These are phyloP conservation scores for Baorangia bicolor DNA, from an alignment of 768 basidiomycete species.

Conservation along the genomic window DNA sequence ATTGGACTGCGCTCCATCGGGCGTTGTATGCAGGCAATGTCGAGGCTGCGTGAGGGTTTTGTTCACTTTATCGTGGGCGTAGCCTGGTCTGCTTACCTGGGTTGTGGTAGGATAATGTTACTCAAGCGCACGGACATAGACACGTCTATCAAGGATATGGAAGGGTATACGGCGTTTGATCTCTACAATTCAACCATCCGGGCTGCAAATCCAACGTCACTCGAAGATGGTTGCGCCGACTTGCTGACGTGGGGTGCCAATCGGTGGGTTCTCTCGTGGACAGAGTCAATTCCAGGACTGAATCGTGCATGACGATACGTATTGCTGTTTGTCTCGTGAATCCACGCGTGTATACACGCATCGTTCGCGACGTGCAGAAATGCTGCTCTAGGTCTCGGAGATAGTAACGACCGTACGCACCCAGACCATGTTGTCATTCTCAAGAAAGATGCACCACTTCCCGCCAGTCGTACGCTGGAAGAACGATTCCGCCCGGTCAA, in stretches of 20 bases:
- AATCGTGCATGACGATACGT: neutral
- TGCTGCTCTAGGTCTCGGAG: constrained; percentile 82
- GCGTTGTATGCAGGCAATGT: constrained; percentile 81
- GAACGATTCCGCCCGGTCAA: constrained; percentile 61
- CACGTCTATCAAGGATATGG: constrained; percentile 68
- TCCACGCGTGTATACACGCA: too few relatives aligned
- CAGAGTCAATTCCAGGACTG: neutral
- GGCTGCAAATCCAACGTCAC: constrained; percentile 59
- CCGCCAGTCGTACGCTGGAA: constrained; percentile 28
- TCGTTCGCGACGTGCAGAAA: constrained; percentile 49
- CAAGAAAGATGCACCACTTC: constrained; percentile 13
- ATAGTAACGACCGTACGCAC: constrained; percentile 70
- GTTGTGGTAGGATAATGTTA: constrained; percentile 59
- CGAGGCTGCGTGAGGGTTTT: constrained; percentile 56
- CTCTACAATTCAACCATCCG: constrained; percentile 88
- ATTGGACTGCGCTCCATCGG: constrained; percentile 90
- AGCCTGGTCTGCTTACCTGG: constrained; percentile 19
- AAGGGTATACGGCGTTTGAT: constrained; percentile 91
- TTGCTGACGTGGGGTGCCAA: constrained; percentile 90
- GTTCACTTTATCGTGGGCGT: neutral
- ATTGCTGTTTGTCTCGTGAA: neutral
- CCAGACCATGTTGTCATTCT: constrained; percentile 73
- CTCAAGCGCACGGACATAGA: constrained; percentile 76
- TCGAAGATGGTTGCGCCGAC: constrained; percentile 44
- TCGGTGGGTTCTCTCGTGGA: constrained; percentile 41